These are phyloP conservation scores for Viridothelium virens DNA, from an alignment of 495 filamentous ascomycete genomes.

Conservation along the genomic window DNA sequence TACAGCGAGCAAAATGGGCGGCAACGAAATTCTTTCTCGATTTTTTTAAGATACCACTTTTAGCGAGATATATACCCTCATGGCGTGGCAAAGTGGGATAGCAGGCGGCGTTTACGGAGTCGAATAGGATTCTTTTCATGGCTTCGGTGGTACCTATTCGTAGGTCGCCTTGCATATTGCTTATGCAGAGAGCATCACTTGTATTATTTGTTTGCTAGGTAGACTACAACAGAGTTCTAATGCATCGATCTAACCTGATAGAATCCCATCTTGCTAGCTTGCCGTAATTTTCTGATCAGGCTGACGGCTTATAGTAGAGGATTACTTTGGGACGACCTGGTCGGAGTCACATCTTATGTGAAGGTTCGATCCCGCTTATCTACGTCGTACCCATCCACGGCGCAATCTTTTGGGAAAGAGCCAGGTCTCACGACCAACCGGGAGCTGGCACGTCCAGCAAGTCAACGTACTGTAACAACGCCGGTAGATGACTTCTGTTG, in stretches of 20 bases:
- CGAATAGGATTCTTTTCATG: neutral
- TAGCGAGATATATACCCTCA: conserved; percentile 9
- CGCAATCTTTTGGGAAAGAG: too few species aligned
- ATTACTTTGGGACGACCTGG: neutral
- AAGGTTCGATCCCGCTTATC: too few species aligned
- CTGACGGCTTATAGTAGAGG: neutral
- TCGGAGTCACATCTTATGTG: too few species aligned
- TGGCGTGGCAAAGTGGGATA: neutral
- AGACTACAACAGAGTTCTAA: neutral
- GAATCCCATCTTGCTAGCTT: neutral
- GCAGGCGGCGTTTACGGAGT: neutral
- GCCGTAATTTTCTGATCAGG: too few species aligned
- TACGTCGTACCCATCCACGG: too few species aligned
- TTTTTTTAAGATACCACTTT: conserved; percentile 9
- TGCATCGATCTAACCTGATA: neutral
- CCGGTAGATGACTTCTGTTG: too few species aligned
- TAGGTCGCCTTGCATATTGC: neutral
- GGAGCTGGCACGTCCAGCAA: too few species aligned
- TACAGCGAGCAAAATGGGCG: neutral
- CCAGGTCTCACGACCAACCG: too few species aligned
- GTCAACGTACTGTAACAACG: too few species aligned
- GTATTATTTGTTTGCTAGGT: neutral
- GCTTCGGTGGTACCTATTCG: neutral
- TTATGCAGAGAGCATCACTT: neutral
- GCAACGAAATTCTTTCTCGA: neutral